Evolutionary conservation across 768 basidiomycete genomes (phyloP).

Genomic region (Coprinopsis sp.): DNA sequence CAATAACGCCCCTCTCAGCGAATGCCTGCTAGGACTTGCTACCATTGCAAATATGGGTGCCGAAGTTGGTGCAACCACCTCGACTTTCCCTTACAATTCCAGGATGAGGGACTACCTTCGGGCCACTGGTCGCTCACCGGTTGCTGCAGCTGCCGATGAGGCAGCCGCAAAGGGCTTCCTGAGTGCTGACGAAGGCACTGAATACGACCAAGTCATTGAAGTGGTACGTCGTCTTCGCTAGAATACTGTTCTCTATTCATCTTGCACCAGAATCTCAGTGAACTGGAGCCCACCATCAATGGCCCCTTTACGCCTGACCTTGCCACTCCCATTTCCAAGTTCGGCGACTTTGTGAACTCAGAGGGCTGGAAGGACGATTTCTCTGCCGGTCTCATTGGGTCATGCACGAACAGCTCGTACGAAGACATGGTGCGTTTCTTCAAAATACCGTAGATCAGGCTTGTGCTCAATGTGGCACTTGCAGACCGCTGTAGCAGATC

Average conservation of each 20-base stretch:
- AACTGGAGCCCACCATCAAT: slow-evolving; percentile 88
- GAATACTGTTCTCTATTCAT: slow-evolving; percentile 2
- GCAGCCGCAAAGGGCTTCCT: slow-evolving; percentile 79
- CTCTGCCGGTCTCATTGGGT: slow-evolving; percentile 89
- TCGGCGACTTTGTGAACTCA: slow-evolving; percentile 71
- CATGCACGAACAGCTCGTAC: slow-evolving; percentile 99
- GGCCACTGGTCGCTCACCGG: slow-evolving; percentile 84
- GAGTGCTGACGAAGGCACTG: slow-evolving; percentile 75
- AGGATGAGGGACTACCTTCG: slow-evolving; percentile 87
- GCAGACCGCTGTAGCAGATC: slow-evolving; percentile 86
- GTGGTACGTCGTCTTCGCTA: slow-evolving; percentile 51
- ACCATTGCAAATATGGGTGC: slow-evolving; percentile 99
- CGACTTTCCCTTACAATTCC: slow-evolving; percentile 92
- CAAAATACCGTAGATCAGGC: not conserved
- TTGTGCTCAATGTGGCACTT: slow-evolving; percentile 9
- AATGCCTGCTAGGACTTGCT: slow-evolving; percentile 57
- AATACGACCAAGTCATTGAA: slow-evolving; percentile 94
- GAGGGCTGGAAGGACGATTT: slow-evolving; percentile 94
- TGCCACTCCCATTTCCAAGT: slow-evolving; percentile 89
- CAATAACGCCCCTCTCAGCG: not conserved
- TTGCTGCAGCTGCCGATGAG: slow-evolving; percentile 81
- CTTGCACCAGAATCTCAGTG: slow-evolving; percentile 69
- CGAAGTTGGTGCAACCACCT: slow-evolving; percentile 99
- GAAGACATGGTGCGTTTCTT: slow-evolving; percentile 74
- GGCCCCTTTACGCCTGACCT: slow-evolving; percentile 98